Conservation (phyloP, 2,329 filamentous ascomycete species). For the Nothomitra cinnamomea region DNA sequence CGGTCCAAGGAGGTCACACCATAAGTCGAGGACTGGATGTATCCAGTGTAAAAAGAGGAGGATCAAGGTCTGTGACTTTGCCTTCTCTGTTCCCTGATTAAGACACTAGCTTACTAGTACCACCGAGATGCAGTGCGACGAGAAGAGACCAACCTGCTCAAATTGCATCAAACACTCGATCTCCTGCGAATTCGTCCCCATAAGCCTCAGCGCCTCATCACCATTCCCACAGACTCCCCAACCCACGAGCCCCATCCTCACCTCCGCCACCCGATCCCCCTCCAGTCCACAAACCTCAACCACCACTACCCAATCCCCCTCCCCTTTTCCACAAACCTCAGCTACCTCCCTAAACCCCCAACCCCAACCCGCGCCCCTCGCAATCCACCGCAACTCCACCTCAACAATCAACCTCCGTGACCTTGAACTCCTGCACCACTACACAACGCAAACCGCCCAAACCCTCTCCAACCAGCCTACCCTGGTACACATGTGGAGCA, state of each 20-base stretch:
- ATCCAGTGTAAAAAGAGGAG: slow-evolving; percentile 20
- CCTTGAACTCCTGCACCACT: slow-evolving; percentile 27
- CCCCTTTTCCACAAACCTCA: too few relatives aligned
- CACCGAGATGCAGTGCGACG: slow-evolving; percentile 4
- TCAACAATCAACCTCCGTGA: slow-evolving; percentile 13
- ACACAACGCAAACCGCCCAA: slow-evolving; percentile 23
- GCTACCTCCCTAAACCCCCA: too few relatives aligned
- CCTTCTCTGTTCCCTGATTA: not conserved
- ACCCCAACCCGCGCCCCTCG: too few relatives aligned
- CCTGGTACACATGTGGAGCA: slow-evolving; percentile 11
- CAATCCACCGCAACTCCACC: too few relatives aligned
- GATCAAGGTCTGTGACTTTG: slow-evolving; percentile 15
- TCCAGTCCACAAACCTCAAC: too few relatives aligned
- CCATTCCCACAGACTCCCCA: too few relatives aligned
- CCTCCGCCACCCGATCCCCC: too few relatives aligned
- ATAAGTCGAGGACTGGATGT: slow-evolving; percentile 20
- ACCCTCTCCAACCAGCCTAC: slow-evolving; percentile 15
- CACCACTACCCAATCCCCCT: too few relatives aligned
- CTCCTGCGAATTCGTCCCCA: slow-evolving; percentile 7
- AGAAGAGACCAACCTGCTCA: not conserved
- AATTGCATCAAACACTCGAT: not conserved
- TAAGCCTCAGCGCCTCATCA: too few relatives aligned
- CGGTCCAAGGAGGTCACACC: slow-evolving; percentile 10
- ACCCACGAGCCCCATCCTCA: too few relatives aligned
- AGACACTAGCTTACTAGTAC: not conserved